phyloP scores from a whole-genome alignment of 176 grass and related monocot species.

The Bromus sterilis region DNA sequence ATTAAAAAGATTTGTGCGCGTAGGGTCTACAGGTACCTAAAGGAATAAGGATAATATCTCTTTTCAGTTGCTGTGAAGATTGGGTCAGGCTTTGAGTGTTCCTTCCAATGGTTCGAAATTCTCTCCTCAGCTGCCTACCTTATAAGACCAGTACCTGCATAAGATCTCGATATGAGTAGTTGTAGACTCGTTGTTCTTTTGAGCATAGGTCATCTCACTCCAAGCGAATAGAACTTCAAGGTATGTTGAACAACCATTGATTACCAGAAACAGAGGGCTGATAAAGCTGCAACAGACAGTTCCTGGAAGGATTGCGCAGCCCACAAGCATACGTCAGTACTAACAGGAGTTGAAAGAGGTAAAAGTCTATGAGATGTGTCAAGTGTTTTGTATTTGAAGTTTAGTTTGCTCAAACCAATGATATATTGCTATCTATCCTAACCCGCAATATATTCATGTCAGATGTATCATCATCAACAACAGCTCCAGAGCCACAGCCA shows the following conservation, averaged over 20 bases:
- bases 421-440: conserved; percentile 17
- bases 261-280: conserved; percentile 21
- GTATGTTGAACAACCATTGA: neutral
- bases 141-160: conserved; percentile 43
- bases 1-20: conserved; percentile 36
- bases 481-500: conserved; percentile 61
- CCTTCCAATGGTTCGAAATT: conserved; percentile 57
- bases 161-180: conserved; percentile 27
- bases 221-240: conserved; percentile 30
- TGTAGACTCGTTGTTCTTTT: conserved; percentile 20
- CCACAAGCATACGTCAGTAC: conserved; percentile 17
- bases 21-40: conserved; percentile 61
- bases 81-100: conserved; percentile 51
- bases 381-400: neutral
- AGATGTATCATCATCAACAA: conserved; percentile 54
- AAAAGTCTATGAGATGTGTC: conserved; percentile 14
- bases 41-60: conserved; percentile 97
- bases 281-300: conserved; percentile 26
- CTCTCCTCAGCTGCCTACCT: conserved; percentile 28
- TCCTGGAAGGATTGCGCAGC: conserved; percentile 16
- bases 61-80: conserved; percentile 59
- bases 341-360: conserved; percentile 37
- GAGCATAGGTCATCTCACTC: conserved; percentile 18
- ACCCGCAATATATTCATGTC: conserved; percentile 30
- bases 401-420: conserved; percentile 26